Base-by-base conservation (phyloP, 306 rosid species). In the Rosa rugosa region DNA sequence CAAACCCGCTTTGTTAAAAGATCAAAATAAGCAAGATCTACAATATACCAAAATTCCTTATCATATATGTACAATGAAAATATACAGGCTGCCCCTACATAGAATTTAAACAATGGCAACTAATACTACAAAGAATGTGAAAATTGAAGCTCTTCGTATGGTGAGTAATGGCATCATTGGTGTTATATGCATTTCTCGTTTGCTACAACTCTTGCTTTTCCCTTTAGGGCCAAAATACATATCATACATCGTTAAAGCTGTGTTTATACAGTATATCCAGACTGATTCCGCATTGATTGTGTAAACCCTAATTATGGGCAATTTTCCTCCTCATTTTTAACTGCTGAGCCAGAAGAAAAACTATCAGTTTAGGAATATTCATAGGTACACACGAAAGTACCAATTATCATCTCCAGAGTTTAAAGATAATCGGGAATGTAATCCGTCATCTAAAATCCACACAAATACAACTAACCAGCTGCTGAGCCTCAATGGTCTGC, bases 321-420 rank as follows among this genome's bases (percentile, higher is more conserved):
- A 83, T 80, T 65, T 83, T 77, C 80, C 81, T 87, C 85, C 79
- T 82, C 65, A 47, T 83, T 80, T 81, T 82, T 3, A 34, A 76
- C 94, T 89, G 92, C 80, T 84, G 8, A 80, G 62, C 49, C 77
- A 81, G 50, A 79, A 79, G 63, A 40, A 79, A 82, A 75, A n/a
- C 45, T 46, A 49, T 78, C 27, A 22, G 82, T 59, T 41, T 25
- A 72, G 57, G 72, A 50, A 67, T 76, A 27, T 46, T 36, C 5
- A 73, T 68, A 11, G 70, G 13, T 11, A 56, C 9, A 8, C 31
- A 41, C 3, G 13, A 1, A 62, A 6, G 41, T 27, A 63, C 17
- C 41, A 25, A 59, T 59, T 11, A 57, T 57, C 31, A 27, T 2
- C 68, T 25, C 68, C n/a, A n/a, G 3, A 44, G 46, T 44, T 8